Base-by-base conservation (phyloP, 164 flowering plant species). In the Macadamia integrifolia region DNA sequence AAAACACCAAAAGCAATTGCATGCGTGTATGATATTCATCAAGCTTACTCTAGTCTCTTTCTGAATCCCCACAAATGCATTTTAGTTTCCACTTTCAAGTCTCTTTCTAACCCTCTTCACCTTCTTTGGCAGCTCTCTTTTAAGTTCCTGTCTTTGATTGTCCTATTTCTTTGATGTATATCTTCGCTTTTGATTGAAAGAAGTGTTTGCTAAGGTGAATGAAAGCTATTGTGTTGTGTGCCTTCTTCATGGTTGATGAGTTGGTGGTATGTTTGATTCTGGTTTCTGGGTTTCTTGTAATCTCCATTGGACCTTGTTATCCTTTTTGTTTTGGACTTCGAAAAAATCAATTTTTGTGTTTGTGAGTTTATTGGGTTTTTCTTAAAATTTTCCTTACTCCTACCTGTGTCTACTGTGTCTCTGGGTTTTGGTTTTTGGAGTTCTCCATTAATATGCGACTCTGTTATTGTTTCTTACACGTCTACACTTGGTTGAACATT, bases 1-100 rank as follows among this genome's bases (percentile, higher is more conserved):
- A 79, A 87, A 80, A 69, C 83, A 79, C 83, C 81, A 78, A 81
- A 84, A 78, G 83, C 84, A 70, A 65, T 82, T 87, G 95, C 92
- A 82, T 89, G 95, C 90, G 88, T 86, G 85, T 81, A 77, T 83
- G 59, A 77, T 80, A 71, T 75, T 77, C 83, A 80, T 77, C 73
- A 53, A 23, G 71, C 65, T 46, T 58, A 56, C 61, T 31, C 60
- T 43, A 58, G 52, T 62, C 75, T 63, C 48, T 58, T 60, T 71
- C 48, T 72, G 64, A 52, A 62, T 58, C 62, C 61, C 55, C 72
- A 18, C 75, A 65, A 62, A 60, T 66, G 66, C 72, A 72, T 61
- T 72, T 75, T 71, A 72, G 6, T 61, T 60, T 50, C 42, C 69
- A 31, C 71, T 71, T 71, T 72, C 31, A 56, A 52, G 58, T 63